Evolutionary conservation across 257 asterid genomes (phyloP).

Genomic region (Gynochthodes officinalis): DNA sequence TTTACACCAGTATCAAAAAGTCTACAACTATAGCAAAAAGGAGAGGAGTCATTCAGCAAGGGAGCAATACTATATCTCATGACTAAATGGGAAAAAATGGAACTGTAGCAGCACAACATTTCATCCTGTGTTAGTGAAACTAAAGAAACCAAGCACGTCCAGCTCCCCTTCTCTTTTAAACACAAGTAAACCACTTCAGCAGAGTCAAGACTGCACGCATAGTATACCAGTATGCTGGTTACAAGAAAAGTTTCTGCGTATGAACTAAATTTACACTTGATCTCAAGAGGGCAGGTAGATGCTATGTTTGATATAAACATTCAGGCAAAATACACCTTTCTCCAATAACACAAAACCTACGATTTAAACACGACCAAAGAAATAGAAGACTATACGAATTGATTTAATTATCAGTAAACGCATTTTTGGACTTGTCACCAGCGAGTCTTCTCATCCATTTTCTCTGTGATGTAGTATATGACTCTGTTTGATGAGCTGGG

Average conservation of each 20-base stretch:
- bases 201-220: background rate
- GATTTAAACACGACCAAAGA: background rate
- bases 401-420: constrained; percentile 25
- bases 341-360: background rate
- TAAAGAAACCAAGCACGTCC: background rate
- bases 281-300: background rate
- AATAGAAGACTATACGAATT: background rate
- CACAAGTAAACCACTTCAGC: background rate
- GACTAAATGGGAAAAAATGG: background rate
- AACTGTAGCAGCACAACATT: background rate
- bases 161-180: background rate
- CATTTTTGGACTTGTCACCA: constrained; percentile 35
- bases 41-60: background rate
- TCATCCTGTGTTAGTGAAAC: background rate
- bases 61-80: background rate
- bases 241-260: background rate
- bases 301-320: background rate
- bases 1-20: background rate
- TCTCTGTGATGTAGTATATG: constrained; percentile 45
- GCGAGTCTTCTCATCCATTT: constrained; percentile 70
- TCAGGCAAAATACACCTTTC: background rate
- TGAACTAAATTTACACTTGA: constrained; percentile 7
- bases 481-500: constrained; percentile 21
- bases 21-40: background rate
- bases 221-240: background rate